These are phyloP conservation scores for Datisca glomerata DNA, from an alignment of 306 rosid species.

Conservation along the genomic window DNA sequence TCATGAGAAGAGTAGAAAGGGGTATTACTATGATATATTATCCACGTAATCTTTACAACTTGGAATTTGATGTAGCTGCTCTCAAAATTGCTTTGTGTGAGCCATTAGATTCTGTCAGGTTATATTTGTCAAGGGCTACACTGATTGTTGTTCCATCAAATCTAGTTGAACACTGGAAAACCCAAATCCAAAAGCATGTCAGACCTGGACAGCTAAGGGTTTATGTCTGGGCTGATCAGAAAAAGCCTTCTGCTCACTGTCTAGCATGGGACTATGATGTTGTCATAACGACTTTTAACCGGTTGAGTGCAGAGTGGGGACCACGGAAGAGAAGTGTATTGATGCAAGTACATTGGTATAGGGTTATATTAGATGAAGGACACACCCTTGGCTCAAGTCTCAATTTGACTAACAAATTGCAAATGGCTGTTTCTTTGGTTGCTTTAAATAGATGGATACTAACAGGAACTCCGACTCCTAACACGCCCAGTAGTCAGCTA, in stretches of 20 bases:
- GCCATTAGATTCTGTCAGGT: slow-evolving; percentile 70
- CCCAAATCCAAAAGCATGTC: slow-evolving; percentile 89
- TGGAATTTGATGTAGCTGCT: slow-evolving; percentile 82
- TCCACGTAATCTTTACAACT: slow-evolving; percentile 58
- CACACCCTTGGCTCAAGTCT: slow-evolving; percentile 97
- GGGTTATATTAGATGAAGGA: slow-evolving; percentile 93
- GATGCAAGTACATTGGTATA: slow-evolving; percentile 88
- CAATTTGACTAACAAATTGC: slow-evolving; percentile 85
- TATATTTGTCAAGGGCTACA: slow-evolving; percentile 88
- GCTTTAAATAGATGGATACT: slow-evolving; percentile 95
- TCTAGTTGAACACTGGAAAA: slow-evolving; percentile 79
- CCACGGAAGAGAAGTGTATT: slow-evolving; percentile 60
- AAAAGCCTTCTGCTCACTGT: slow-evolving; percentile 67
- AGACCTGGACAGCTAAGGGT: slow-evolving; percentile 59
- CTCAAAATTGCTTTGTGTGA: slow-evolving; percentile 57
- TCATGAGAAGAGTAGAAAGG: slow-evolving; percentile 49
- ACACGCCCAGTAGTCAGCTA: slow-evolving; percentile 88
- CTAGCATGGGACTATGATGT: slow-evolving; percentile 96
- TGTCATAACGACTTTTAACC: slow-evolving; percentile 85
- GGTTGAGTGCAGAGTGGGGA: slow-evolving; percentile 90
- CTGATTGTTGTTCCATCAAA: slow-evolving; percentile 89
- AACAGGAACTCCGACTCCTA: slow-evolving; percentile 97
- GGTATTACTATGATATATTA: slow-evolving; percentile 62
- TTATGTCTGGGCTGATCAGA: slow-evolving; percentile 60
- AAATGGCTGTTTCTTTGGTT: slow-evolving; percentile 84